Percentiles rank a stretch among this genome's conserved stretches.
These are phyloP conservation scores for Penicillium capsulatum DNA, from an alignment of 2,329 filamentous ascomycete species.

Conservation along the genomic window DNA sequence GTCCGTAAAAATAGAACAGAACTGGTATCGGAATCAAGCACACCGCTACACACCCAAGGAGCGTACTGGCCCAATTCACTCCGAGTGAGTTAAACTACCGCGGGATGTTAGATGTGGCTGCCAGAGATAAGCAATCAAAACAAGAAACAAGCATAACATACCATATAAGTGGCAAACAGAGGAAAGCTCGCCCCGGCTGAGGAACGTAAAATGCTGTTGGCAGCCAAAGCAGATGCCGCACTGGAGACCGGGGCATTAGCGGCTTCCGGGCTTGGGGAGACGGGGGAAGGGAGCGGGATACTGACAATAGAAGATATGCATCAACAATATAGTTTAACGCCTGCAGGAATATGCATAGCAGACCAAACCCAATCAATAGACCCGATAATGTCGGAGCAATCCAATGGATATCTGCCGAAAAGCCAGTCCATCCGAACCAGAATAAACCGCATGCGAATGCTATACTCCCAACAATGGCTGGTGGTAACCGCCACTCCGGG, in stretches of 20 bases:
- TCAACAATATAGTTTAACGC: conserved; percentile 58
- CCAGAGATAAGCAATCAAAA: not conserved
- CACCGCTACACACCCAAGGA: conserved; percentile 29
- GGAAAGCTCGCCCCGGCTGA: conserved; percentile 35
- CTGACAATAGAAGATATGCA: conserved; percentile 51
- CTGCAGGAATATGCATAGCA: conserved; percentile 55
- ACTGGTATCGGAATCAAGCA: conserved; percentile 33
- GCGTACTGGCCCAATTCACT: conserved; percentile 31
- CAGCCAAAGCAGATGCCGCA: conserved; percentile 47
- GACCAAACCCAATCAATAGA: conserved; percentile 53
- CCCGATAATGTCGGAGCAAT: conserved; percentile 42
- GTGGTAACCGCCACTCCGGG: conserved; percentile 55
- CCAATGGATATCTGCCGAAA: conserved; percentile 40
- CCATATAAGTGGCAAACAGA: conserved; percentile 35
- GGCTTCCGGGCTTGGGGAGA: not conserved
- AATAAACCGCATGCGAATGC: conserved; percentile 61
- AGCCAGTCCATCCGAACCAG: conserved; percentile 73
- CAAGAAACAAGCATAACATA: conserved; percentile 9
- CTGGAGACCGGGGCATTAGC: conserved; percentile 22
- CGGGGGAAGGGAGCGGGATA: not conserved
- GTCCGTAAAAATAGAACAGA: conserved; percentile 33
- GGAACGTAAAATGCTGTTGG: conserved; percentile 48
- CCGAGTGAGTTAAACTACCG: conserved; percentile 41
- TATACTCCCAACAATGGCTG: conserved; percentile 50
- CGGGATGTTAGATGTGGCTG: not conserved